These are phyloP conservation scores for Acanthamoeba healyi DNA, from an alignment of 208 protist species.

Conservation along the genomic window DNA sequence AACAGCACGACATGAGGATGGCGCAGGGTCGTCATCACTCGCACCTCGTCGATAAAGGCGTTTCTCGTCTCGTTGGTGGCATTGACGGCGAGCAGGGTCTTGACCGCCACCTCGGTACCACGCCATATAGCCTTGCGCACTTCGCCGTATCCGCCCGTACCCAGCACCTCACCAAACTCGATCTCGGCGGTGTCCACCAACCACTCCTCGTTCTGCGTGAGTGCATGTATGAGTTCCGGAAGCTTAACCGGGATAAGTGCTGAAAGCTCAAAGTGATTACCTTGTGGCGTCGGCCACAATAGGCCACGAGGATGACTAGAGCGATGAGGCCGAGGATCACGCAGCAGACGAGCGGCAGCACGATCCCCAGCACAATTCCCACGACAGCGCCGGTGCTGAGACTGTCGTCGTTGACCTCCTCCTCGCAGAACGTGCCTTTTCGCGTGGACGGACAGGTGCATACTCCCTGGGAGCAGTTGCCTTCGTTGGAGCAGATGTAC, in stretches of 20 bases:
- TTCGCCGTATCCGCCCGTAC: constrained; percentile 12
- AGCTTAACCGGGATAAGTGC: neutral
- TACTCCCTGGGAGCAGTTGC: neutral
- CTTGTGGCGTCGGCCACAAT: neutral
- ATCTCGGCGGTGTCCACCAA: constrained; percentile 3
- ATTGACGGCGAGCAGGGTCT: neutral
- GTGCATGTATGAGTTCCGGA: neutral
- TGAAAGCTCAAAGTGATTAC: neutral
- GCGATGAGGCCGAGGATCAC: neutral
- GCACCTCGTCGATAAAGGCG: neutral
- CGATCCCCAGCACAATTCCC: neutral
- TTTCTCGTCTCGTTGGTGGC: neutral
- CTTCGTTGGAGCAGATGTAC: neutral
- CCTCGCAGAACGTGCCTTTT: neutral
- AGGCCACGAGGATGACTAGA: neutral
- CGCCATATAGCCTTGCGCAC: constrained; percentile 16
- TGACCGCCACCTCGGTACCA: constrained; percentile 53
- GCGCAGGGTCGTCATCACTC: neutral
- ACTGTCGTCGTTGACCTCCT: neutral
- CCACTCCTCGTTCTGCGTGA: neutral
- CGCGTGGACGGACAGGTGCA: neutral
- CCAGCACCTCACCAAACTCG: constrained; percentile 11
- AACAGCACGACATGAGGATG: constrained; percentile 26
- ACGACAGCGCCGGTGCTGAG: neutral
- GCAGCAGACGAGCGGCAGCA: neutral